phyloP scores from a whole-genome alignment of 73 alveolate genomes.

The Paramecium primaurelia region DNA sequence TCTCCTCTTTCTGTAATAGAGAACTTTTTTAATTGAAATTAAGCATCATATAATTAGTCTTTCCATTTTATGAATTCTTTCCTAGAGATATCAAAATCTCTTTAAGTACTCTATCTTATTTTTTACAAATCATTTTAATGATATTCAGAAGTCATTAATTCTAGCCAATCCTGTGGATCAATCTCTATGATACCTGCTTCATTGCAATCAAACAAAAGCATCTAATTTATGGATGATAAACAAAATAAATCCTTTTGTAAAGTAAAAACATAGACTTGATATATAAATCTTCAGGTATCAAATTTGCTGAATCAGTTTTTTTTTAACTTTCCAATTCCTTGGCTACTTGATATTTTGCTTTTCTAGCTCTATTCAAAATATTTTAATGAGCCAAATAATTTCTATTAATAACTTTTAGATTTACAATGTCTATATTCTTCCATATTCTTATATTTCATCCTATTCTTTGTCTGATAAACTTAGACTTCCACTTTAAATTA shows the following conservation, averaged over 20 bases:
- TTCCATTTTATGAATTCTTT: constrained; percentile 52
- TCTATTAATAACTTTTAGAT: not conserved
- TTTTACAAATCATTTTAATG: not conserved
- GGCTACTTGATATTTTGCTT: constrained; percentile 46
- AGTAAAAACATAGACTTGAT: constrained; percentile 39
- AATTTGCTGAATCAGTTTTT: not conserved
- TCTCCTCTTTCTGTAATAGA: constrained; percentile 27
- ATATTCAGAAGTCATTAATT: not conserved
- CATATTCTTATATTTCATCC: constrained; percentile 3
- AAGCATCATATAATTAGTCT: constrained; percentile 34
- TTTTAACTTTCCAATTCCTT: constrained; percentile 23
- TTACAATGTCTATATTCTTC: constrained; percentile 16
- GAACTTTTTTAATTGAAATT: not conserved
- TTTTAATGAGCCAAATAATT: constrained; percentile 44
- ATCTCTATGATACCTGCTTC: constrained; percentile 44
- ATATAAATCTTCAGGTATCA: constrained; percentile 37
- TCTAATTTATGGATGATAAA: not conserved
- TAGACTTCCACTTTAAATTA: not conserved
- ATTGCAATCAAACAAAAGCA: constrained; percentile 46
- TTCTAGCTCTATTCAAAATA: not conserved
- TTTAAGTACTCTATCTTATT: not conserved
- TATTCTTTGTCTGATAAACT: constrained; percentile 16
- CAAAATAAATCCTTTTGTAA: constrained; percentile 28
- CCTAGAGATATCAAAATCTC: not conserved
- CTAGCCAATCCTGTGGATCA: constrained; percentile 14